phyloP scores from a whole-genome alignment of 352 stramenopile species.

The Phytophthora quininea region DNA sequence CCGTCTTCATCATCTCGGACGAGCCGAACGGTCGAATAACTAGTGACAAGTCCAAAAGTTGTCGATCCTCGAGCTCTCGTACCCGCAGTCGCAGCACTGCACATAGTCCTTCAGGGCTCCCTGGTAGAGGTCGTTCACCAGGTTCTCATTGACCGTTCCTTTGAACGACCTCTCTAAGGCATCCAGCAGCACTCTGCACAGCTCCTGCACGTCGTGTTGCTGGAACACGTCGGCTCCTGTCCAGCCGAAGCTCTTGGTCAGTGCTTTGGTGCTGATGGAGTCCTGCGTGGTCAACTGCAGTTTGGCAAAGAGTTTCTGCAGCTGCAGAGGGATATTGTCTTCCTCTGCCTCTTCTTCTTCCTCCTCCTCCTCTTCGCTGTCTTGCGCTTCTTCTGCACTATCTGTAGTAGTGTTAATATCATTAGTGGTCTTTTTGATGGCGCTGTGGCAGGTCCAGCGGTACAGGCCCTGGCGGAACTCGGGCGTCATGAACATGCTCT shows the following conservation, averaged over 20 bases:
- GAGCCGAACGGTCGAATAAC: conserved; percentile 90
- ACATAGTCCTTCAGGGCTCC: conserved; percentile 91
- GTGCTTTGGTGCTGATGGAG: conserved; percentile 77
- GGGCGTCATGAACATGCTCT: conserved; percentile 92
- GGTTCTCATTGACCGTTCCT: conserved; percentile 82
- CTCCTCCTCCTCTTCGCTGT: conserved; percentile 10
- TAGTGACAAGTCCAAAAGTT: conserved; percentile 91
- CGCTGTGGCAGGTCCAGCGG: conserved; percentile 46
- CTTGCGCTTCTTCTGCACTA: conserved; percentile 18
- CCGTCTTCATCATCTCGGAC: conserved; percentile 82
- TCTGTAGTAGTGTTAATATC: neutral
- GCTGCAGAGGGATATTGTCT: conserved; percentile 86
- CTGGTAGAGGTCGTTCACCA: conserved; percentile 90
- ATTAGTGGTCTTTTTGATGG: conserved; percentile 6
- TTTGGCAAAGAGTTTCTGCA: conserved; percentile 93
- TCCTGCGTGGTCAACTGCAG: conserved; percentile 82
- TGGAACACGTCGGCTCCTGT: conserved; percentile 88
- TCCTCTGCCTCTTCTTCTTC: conserved; percentile 55
- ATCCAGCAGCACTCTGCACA: conserved; percentile 92
- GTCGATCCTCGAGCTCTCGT: conserved; percentile 86
- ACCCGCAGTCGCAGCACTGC: conserved; percentile 82
- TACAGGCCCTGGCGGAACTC: conserved; percentile 88
- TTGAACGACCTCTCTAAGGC: conserved; percentile 90
- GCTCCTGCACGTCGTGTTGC: conserved; percentile 93
- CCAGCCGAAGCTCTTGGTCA: conserved; percentile 94